phyloP scores from a whole-genome alignment of 768 basidiomycete genomes.

The Rhodosporidiobolus sp. region DNA sequence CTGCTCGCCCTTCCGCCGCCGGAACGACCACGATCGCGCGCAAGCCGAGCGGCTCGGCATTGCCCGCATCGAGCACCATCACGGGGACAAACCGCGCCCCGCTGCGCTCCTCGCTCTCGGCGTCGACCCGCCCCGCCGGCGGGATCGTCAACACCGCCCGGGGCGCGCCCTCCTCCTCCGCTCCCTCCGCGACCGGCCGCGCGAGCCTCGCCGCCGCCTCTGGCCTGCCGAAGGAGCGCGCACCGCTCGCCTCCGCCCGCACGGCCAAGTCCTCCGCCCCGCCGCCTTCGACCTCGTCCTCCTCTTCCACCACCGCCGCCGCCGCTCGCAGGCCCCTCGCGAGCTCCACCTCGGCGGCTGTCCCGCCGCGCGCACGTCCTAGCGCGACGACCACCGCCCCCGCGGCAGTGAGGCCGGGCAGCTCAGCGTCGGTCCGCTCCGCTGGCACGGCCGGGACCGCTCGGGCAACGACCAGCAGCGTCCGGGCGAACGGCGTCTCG shows the following conservation, averaged over 20 bases:
- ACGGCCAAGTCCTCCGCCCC: background rate
- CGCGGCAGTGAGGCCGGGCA: background rate
- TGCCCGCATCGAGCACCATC: too few species aligned
- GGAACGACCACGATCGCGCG: background rate
- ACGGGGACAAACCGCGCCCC: background rate
- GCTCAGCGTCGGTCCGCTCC: background rate
- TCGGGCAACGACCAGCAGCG: background rate
- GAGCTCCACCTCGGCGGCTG: background rate
- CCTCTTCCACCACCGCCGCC: background rate
- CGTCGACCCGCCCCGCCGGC: background rate
- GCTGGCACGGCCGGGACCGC: background rate
- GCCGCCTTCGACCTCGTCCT: background rate
- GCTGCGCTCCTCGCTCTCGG: background rate
- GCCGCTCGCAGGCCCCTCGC: background rate
- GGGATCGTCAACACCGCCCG: slow-evolving; percentile 3
- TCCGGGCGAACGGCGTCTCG: background rate
- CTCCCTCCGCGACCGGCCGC: background rate
- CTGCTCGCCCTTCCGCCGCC: background rate
- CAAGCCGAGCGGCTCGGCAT: background rate
- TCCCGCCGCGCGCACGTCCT: background rate
- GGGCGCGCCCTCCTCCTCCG: background rate
- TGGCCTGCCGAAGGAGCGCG: background rate
- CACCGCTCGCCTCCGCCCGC: background rate
- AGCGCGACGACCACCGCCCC: background rate
- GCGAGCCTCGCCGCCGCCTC: background rate